Evolutionary conservation across 768 basidiomycete species (phyloP), one percentile per base, ranked within the genome.

Genomic region (Mrakia gelida): DNA sequence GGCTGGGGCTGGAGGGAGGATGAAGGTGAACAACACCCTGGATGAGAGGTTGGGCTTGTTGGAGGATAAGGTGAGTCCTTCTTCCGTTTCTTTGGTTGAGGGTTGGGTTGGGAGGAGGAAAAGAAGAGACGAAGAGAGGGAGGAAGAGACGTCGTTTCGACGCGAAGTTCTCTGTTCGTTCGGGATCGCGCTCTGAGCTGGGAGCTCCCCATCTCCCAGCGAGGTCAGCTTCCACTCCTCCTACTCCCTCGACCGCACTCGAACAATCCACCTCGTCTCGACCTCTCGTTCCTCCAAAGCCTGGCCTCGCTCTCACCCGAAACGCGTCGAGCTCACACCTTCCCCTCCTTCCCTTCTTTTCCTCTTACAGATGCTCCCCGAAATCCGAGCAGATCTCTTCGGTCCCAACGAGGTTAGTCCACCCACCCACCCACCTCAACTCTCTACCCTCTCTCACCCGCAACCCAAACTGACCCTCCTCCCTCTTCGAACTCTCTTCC

Each of bases 21-120:
- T 98, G 84, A 91, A 90, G 30, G 88, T 99, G 32, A 92, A 98
- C 85, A 98, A 99, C 83, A 95, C 95, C 2, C 87, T 99, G 72
- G 95, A 96, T 81, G 95, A 98, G 84, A 88, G 96, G 68, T 85
- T 99, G 82, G 88, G 90, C 80, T 84, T 98, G 80, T 86, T 99
- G 59, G 95, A 98, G 85, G 93, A 97, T 83, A 88, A 92, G 85
- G 94, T 93, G 80, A 80, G 90, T 81, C 9, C 21, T 85, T 15
- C 59, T 21, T 41, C 41, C 73, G 7, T 38, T n/a, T 21, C 16
- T 73, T 26, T 10, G 54, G 45, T 67, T 6, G 18, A 9, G 15
- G 16, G 2, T 65, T 3, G 38, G 38, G 38, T 65, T 65, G 63
- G 30, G 54, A 5, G 26, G 59, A 16, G n/a, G 43, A 9, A 7